These are phyloP conservation scores for Hepatocystis sp. DNA, from an alignment of 169 alveolate species.

Conservation along the genomic window DNA sequence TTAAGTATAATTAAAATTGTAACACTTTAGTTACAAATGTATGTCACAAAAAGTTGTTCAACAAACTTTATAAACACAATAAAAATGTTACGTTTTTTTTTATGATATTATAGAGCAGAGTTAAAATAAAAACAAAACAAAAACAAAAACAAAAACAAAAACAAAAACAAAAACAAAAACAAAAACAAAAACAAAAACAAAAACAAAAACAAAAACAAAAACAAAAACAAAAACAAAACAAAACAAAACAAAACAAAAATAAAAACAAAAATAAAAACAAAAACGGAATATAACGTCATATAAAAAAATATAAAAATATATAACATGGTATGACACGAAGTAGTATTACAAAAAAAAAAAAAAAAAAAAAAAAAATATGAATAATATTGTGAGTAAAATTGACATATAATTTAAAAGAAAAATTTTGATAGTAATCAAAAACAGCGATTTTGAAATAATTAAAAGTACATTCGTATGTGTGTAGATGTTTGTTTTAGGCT, in stretches of 20 bases:
- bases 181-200: not conserved
- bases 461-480: not conserved
- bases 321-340: not conserved
- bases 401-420: no score
- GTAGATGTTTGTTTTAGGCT: not conserved
- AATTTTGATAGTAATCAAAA: no score
- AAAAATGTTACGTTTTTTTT: no score
- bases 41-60: no score
- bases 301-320: not conserved
- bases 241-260: not conserved
- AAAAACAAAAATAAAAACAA: not conserved
- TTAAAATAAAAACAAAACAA: constrained; percentile 1
- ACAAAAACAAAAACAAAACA: not conserved
- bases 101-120: no score
- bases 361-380: not conserved
- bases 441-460: no score
- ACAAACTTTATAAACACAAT: no score
- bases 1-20: no score
- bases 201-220: not conserved
- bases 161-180: not conserved
- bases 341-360: not conserved
- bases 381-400: no score
- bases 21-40: no score
- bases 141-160: not conserved
- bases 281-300: not conserved